Evolutionary conservation across 148 eudicot genomes (phyloP).

Genomic region (Nepenthes mirabilis): DNA sequence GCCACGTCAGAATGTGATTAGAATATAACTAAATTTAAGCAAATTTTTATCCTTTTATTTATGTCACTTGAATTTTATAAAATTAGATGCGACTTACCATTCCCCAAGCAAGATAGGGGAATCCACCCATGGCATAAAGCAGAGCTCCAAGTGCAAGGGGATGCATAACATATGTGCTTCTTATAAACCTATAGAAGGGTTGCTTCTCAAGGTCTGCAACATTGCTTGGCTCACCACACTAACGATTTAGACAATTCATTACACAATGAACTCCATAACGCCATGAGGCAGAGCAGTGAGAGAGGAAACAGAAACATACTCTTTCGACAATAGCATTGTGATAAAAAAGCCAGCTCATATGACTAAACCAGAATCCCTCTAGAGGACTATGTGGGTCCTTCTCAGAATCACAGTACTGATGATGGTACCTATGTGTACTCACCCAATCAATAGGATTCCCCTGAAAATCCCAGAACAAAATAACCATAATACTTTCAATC

Average conservation of each 20-base stretch:
- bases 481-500: neutral
- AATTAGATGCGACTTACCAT: conserved; percentile 34
- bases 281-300: neutral
- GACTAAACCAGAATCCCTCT: conserved; percentile 90
- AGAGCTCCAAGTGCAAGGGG: conserved; percentile 43
- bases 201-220: conserved; percentile 74
- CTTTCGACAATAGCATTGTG: conserved; percentile 17
- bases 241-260: neutral
- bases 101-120: conserved; percentile 81
- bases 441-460: conserved; percentile 87
- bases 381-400: conserved; percentile 83
- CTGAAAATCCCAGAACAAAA: conserved; percentile 19
- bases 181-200: conserved; percentile 50
- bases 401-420: conserved; percentile 59
- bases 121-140: conserved; percentile 57
- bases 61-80: neutral
- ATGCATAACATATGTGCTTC: conserved; percentile 43
- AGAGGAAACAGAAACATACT: conserved; percentile 18
- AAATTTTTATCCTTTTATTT: too few species aligned
- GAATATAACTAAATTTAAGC: neutral
- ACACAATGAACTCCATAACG: neutral
- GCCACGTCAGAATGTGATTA: neutral
- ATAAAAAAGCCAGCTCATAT: conserved; percentile 71
- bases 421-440: conserved; percentile 76
- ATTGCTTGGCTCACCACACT: conserved; percentile 61